Percentiles rank a stretch among this genome's conserved stretches.
Evolutionary conservation across 1,139 yeast genomes (phyloP).

Genomic region (Geotrichum candidum): DNA sequence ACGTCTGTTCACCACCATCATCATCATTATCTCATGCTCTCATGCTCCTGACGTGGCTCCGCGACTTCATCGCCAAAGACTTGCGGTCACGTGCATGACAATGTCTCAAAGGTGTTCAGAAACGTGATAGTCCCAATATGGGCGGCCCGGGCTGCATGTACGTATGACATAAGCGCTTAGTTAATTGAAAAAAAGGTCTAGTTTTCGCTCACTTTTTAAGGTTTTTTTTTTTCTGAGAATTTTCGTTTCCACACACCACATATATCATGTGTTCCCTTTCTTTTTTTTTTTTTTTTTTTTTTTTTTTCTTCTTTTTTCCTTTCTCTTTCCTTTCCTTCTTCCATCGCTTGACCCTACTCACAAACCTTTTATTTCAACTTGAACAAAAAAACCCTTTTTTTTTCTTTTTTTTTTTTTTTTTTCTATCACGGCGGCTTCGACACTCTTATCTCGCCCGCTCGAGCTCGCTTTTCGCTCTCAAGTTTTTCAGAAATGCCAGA

Average conservation of each 20-base stretch:
- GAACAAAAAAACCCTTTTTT: not conserved
- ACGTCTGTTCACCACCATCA: no score
- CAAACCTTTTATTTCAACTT: not conserved
- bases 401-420: not conserved
- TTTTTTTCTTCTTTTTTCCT: constrained; percentile 3
- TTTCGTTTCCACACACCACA: not conserved
- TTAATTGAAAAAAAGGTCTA: constrained; percentile 6
- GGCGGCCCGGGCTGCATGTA: constrained; percentile 17
- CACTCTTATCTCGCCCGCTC: not conserved
- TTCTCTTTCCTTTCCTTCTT: not conserved
- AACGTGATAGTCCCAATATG: not conserved
- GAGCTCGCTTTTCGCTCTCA: not conserved
- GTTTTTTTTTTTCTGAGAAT: not conserved
- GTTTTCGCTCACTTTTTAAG: not conserved
- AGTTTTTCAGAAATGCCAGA: not conserved
- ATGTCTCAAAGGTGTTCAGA: not conserved
- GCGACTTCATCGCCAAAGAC: not conserved
- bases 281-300: constrained; percentile 12
- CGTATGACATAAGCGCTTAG: constrained; percentile 15
- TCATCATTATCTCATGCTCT: not conserved
- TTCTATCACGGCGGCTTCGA: constrained; percentile 11
- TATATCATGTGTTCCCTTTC: constrained; percentile 5
- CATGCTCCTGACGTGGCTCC: not conserved
- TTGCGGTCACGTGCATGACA: not conserved
- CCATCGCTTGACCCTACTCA: not conserved